These are phyloP conservation scores for Coprinopsis marcescibilis DNA, from an alignment of 768 basidiomycete genomes.

Conservation along the genomic window DNA sequence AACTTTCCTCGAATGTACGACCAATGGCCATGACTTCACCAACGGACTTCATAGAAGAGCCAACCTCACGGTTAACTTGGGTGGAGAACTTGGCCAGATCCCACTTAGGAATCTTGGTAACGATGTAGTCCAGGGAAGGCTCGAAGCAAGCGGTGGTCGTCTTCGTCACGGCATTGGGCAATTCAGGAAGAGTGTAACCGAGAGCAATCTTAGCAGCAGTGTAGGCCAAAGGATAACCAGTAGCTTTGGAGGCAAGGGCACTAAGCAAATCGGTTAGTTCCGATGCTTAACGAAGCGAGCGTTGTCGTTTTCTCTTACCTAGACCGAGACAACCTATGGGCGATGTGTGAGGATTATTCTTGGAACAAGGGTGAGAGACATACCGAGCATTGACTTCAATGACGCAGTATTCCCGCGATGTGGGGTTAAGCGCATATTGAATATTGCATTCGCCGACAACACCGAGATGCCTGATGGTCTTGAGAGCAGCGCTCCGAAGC, in stretches of 20 bases:
- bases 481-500: conserved; percentile 95
- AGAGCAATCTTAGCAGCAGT: conserved; percentile 99
- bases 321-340: conserved; percentile 66
- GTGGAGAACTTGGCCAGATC: conserved; percentile 95
- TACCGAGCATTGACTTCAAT: conserved; percentile 96
- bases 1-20: conserved; percentile 95
- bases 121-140: conserved; percentile 97
- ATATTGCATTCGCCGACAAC: conserved; percentile 96
- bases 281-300: background rate
- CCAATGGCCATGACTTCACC: conserved; percentile 99
- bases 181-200: conserved; percentile 93
- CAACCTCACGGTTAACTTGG: conserved; percentile 91
- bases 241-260: conserved; percentile 97
- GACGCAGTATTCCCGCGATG: conserved; percentile 90
- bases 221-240: conserved; percentile 97
- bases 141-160: conserved; percentile 99
- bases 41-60: conserved; percentile 98
- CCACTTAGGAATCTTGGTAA: conserved; percentile 99
- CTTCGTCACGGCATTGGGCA: conserved; percentile 98
- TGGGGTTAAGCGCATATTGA: conserved; percentile 96
- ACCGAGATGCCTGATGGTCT: conserved; percentile 87
- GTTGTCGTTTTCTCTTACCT: conserved; percentile 35
- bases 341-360: background rate
- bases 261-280: conserved; percentile 28
- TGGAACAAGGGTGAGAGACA: conserved; percentile 17